Percentiles rank a stretch among this genome's conserved stretches.
phyloP scores from a whole-genome alignment of 805 yeast genomes.

The Candida boleticola region DNA sequence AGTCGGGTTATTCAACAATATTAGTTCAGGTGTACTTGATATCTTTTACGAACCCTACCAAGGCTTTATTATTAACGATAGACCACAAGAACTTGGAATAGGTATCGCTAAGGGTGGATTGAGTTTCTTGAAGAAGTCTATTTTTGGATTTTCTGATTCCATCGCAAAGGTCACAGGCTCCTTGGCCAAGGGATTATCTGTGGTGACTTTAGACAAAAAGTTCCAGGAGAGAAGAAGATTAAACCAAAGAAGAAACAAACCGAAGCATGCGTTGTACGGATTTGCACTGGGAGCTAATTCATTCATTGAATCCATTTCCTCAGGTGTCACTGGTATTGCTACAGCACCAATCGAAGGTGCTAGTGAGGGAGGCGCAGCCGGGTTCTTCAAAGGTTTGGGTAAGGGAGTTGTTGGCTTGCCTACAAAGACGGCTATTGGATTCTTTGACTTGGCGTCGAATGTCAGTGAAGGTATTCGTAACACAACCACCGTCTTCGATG shows the following conservation, averaged over 20 bases:
- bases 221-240: conserved; percentile 81
- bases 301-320: conserved; percentile 77
- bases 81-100: conserved; percentile 95
- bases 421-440: conserved; percentile 93
- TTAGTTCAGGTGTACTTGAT: conserved; percentile 94
- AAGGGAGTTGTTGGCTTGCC: conserved; percentile 95
- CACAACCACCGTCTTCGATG: conserved; percentile 87
- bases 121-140: conserved; percentile 90
- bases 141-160: conserved; percentile 92
- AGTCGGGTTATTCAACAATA: conserved; percentile 89
- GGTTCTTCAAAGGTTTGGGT: conserved; percentile 92
- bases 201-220: conserved; percentile 80
- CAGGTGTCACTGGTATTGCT: conserved; percentile 90
- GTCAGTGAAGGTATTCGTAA: conserved; percentile 91
- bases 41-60: conserved; percentile 96
- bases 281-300: conserved; percentile 85
- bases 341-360: conserved; percentile 91
- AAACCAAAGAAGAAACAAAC: conserved; percentile 72
- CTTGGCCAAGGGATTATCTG: conserved; percentile 88
- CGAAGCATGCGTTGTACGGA: conserved; percentile 83
- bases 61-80: conserved; percentile 88
- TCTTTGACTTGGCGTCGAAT: conserved; percentile 88
- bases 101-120: conserved; percentile 95
- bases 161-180: conserved; percentile 91
- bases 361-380: conserved; percentile 80